Conservation (phyloP, 2,329 filamentous ascomycete species). For the Paramyrothecium sp. region DNA sequence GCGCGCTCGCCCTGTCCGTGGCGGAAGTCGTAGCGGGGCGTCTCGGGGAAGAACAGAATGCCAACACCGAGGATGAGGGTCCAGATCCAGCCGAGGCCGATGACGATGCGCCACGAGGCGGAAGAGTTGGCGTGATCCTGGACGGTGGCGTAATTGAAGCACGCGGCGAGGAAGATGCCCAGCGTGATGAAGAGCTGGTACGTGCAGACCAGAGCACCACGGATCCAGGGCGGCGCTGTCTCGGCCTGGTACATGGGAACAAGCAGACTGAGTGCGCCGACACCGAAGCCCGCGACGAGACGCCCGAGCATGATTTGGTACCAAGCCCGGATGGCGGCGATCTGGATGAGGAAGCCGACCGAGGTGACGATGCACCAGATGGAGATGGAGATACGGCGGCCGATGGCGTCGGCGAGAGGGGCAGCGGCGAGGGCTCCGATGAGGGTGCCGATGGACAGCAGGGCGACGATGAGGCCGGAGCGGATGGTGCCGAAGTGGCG, state of each 20-base stretch:
- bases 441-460: constrained; percentile 59
- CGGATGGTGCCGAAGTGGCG: constrained; percentile 49
- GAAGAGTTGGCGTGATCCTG: constrained; percentile 41
- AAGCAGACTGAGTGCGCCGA: constrained; percentile 62
- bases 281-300: constrained; percentile 64
- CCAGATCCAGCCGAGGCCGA: constrained; percentile 52
- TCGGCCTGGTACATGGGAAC: constrained; percentile 77
- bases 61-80: constrained; percentile 45
- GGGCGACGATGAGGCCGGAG: constrained; percentile 57
- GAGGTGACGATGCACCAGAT: constrained; percentile 60
- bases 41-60: constrained; percentile 51
- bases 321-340: constrained; percentile 55
- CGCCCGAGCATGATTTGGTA: constrained; percentile 66
- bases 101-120: constrained; percentile 60
- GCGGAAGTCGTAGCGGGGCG: constrained; percentile 51
- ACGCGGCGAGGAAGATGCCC: constrained; percentile 61
- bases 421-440: constrained; percentile 60
- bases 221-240: constrained; percentile 64
- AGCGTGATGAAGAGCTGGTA: constrained; percentile 74
- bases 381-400: constrained; percentile 62
- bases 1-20: constrained; percentile 44
- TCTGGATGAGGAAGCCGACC: constrained; percentile 67
- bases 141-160: constrained; percentile 62
- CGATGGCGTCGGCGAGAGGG: constrained; percentile 63
- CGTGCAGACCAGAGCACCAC: constrained; percentile 62